phyloP scores from a whole-genome alignment of 2,329 filamentous ascomycete genomes.

The Colletotrichum simmondsii region DNA sequence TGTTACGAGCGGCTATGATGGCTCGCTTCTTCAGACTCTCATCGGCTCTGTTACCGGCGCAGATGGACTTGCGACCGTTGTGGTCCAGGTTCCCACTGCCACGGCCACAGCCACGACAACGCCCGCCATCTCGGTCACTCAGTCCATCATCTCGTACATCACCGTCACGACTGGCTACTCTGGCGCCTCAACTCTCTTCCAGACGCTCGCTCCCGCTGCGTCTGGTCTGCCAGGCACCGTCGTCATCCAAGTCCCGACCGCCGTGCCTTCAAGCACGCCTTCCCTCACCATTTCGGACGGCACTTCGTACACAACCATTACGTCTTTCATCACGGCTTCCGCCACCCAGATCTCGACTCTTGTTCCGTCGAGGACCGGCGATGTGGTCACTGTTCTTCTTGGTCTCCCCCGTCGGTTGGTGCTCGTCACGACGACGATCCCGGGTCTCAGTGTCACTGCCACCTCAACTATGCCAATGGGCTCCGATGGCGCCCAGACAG shows the following conservation, averaged over 20 bases:
- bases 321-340: constrained; percentile 3
- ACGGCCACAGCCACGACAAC: neutral
- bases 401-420: neutral
- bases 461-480: constrained; percentile 18
- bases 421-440: neutral
- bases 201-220: constrained; percentile 17
- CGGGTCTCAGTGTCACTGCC: neutral
- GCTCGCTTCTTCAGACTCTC: constrained; percentile 2
- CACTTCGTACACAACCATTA: neutral
- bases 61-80: constrained; percentile 22
- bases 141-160: constrained; percentile 23
- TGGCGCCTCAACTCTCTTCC: constrained; percentile 2
- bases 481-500: constrained; percentile 12
- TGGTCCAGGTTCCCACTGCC: constrained; percentile 1
- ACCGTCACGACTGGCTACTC: constrained; percentile 21
- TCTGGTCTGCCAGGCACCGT: constrained; percentile 26
- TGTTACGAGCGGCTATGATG: constrained; percentile 18
- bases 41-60: constrained; percentile 15
- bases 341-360: neutral
- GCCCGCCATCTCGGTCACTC: constrained; percentile 1
- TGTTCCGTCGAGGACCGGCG: neutral
- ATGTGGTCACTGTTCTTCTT: constrained; percentile 8
- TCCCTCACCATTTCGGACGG: neutral
- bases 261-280: neutral
- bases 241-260: constrained; percentile 19